Evolutionary conservation across 2,329 filamentous ascomycete genomes (phyloP), one percentile per base, ranked within the genome.

Genomic region (Cladosporium sp.): DNA sequence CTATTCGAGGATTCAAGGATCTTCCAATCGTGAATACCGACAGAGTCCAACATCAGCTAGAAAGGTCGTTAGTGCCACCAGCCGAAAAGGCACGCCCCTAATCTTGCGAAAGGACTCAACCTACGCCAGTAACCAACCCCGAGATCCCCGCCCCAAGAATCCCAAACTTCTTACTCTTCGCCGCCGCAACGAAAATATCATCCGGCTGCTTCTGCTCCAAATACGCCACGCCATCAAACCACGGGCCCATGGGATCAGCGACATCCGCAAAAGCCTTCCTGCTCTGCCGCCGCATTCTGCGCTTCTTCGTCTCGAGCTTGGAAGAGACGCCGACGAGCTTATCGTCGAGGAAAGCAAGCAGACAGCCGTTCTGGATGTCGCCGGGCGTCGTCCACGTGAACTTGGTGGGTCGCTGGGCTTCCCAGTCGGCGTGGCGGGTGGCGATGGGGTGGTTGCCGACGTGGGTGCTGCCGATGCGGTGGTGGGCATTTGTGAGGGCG

Each of bases 121-220:
- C n/a, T 26, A 51, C 48, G 78, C 83, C 2, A 25, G 82, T 88
- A 81, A 88, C 85, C 54, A 90, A 76, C 0, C 88, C 88, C 1
- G 85, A 79, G 81, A 89, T 88, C 5, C 88, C 88, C 16, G 82
- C 88, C 13, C 88, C 88, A 4, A 89, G 78, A 56, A 90, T 89
- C 86, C 48, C 48, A n/a, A 53, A 53, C 7, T 26, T 25, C 48
- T 43, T 88, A 67, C 75, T 78, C 77, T 89, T 89, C 36, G 83
- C 83, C 8, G 80, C 75, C 2, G 79, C 74, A 5, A 84, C 85
- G 67, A 86, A 85, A 0, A 85, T 79, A 6, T 80, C 76, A 54
- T 80, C 79, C n/a, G 85, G 80, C 67, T 86, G 79, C 70, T 85
- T 87, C 36, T 81, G 78, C 67, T 85, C 75, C 49, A 89, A 80